Evolutionary conservation across 108 stramenopile genomes (phyloP), one percentile per base, ranked within the genome.

Genomic region (Cyclotella cryptica): DNA sequence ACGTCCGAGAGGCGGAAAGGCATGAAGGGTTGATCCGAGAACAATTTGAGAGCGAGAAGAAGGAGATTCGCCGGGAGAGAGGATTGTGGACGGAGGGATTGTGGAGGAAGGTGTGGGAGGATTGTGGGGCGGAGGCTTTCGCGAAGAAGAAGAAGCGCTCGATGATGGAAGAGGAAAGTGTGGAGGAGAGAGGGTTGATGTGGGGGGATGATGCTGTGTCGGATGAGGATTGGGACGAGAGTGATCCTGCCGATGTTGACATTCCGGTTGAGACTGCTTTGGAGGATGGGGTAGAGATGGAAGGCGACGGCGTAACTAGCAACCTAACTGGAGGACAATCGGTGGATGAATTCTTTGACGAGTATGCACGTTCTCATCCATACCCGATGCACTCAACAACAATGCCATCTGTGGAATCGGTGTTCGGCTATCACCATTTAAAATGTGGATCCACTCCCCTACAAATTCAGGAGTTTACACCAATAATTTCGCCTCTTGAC

Each of bases 71-170:
- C 39, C 12, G 46, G 28, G 59, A 74, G 47, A 67, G 66, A n/a
- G 35, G 28, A 15, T 17, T 30, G 40, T 83, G 81, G 81, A 67
- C 57, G 39, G 42, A 72, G 24, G 65, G 71, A 35, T 41, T 83
- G 17, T 76, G 75, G 81, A 72, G 61, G 63, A 71, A 55, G 47
- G 81, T 83, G 29, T 53, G 18, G 26, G 54, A 29, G 35, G 71
- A 77, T n/a, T 69, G 51, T 29, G 47, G 2, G 27, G 28, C 10
- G 27, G 40, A 51, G 12, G 19, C 22, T 15, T 29, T n/a, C 18
- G 40, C 51, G 0, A 58, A 30, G 44, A 22, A 27, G 45, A 55
- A 70, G n/a, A n/a, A n/a, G n/a, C n/a, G n/a, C n/a, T 19, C 43
- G 39, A 14, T 42, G 42, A 53, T 66, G 65, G 43, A 58, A 4